phyloP scores from a whole-genome alignment of 768 basidiomycete species.

The Galerina sulciceps region DNA sequence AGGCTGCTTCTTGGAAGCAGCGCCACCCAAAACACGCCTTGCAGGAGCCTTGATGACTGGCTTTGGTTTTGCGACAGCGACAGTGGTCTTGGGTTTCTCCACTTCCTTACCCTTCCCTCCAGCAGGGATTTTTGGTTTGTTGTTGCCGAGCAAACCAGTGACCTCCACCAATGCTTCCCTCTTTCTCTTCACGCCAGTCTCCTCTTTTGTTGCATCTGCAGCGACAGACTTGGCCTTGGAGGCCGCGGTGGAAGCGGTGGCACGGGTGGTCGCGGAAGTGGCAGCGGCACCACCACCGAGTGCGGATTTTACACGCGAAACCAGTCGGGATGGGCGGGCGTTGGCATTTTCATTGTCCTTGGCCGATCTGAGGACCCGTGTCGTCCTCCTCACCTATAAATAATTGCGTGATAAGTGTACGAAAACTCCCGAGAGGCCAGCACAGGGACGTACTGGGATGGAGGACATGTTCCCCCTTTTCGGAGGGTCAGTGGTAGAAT shows the following conservation, averaged over 20 bases:
- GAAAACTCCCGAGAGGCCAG: background rate
- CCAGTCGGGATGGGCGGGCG: slow-evolving; percentile 55
- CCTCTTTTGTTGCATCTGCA: slow-evolving; percentile 34
- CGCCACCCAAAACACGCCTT: slow-evolving; percentile 14
- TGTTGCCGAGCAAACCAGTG: slow-evolving; percentile 43
- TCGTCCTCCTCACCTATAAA: slow-evolving; percentile 68
- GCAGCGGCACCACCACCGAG: slow-evolving; percentile 33
- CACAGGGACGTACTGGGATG: slow-evolving; percentile 34
- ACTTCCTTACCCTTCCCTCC: slow-evolving; percentile 47
- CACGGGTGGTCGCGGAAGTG: slow-evolving; percentile 37
- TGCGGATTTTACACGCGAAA: slow-evolving; percentile 61
- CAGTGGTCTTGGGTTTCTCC: slow-evolving; percentile 28
- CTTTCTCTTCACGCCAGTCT: slow-evolving; percentile 66
- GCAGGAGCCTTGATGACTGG: slow-evolving; percentile 18
- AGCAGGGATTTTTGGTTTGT: slow-evolving; percentile 21
- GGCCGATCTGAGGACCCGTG: slow-evolving; percentile 56
- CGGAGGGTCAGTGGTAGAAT: slow-evolving; percentile 12
- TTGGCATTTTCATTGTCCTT: slow-evolving; percentile 75
- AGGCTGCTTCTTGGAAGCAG: slow-evolving; percentile 11
- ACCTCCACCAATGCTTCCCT: slow-evolving; percentile 79
- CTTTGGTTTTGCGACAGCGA: slow-evolving; percentile 23
- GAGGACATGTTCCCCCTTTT: slow-evolving; percentile 32
- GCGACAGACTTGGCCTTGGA: slow-evolving; percentile 38
- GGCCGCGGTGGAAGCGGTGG: slow-evolving; percentile 43
- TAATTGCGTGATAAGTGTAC: slow-evolving; percentile 3